Evolutionary conservation across 306 rosid species (phyloP), one percentile per base, ranked within the genome.

Genomic region (Clitoria ternatea): DNA sequence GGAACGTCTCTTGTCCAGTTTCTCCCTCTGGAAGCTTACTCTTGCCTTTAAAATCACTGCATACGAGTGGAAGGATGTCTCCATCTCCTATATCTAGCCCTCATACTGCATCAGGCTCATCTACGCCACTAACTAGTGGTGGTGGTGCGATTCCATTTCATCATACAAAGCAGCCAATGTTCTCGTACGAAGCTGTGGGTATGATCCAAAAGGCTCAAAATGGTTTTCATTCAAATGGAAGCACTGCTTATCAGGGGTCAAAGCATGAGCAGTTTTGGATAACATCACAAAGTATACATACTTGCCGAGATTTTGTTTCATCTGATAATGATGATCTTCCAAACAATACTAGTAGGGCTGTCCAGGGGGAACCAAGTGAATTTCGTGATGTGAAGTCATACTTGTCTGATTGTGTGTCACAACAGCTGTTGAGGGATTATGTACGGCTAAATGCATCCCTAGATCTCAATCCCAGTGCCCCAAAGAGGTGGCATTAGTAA

Each of bases 41-140:
- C 70, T 70, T 88, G 69, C 81, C 89, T 77, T 75, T 88, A 17
- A 87, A 88, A 74, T 82, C 87, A 17, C 69, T 83, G 29, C 85
- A 80, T 84, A 60, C 70, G 32, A 85, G 79, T 79, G 92, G 86
- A 70, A 83, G 84, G 77, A 81, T 70, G 88, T 84, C 96, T 54
- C 88, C 96, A 37, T 84, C 96, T 69, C 97, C 89, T 22, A 85
- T 85, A 77, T 82, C 87, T 49, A 88, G 84, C 73, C 90, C 93
- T 14, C 87, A 73, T 30, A 75, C 88, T 29, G 76, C 83, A 19
- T 90, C 97, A 15, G 96, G 96, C 40, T 73, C 92, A 9, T 83
- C 96, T 47, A 86, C 98, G 0, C 98, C 96, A 22, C 77, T 80
- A 47, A 83, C 83, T 2, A 77, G 83, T 39, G 84, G 95, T 15